Evolutionary conservation across 2,329 filamentous ascomycete genomes (phyloP), one percentile per base, ranked within the genome.

Genomic region (Podosphaera leucotricha): DNA sequence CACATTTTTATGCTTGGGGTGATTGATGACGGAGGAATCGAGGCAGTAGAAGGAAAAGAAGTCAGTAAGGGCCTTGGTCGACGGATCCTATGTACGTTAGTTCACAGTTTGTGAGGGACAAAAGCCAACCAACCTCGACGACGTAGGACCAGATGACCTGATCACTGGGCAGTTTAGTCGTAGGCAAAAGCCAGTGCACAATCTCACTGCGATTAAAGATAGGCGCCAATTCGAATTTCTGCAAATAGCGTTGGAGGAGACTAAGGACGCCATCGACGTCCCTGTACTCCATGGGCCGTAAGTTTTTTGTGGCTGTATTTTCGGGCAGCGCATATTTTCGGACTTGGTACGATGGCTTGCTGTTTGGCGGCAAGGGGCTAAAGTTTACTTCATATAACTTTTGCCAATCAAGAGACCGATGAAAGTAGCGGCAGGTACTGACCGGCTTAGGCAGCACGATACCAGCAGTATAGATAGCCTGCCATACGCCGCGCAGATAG

Each of bases 21-120:
- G 75, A 52, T 79, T 77, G 55, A 98, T 92, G 46, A 94, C 80
- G 1, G 84, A 90, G 15, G 85, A 93, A 59, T 93, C 85, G 28
- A 98, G 77, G 57, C 76, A 77, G 67, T 95, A 98, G 65, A 95
- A 98, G 33, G 85, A 94, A 64, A 94, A 80, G 64, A 93, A 94
- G 62, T 98, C 90, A 33, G 84, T 94, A 56, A 98, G 82, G 16
- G 43, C 36, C 49, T 80, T 72, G 43, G 77, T 75, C 40, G 73
- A 53, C 0, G 68, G 62, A 44, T 79, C 71, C 43, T 44, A 24
- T 16, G 6, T 6, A 11, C 7, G 30, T 36, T 37, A 24, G 35
- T 26, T 20, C 21, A 28, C 22, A 38, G 20, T 7, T 26, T 8
- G 37, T 3, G 8, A 18, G 13, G 20, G 2, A 16, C n/a, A n/a